A percentile compares a stretch with the other conserved stretches of the same genome.
phyloP scores from a whole-genome alignment of 2,329 filamentous ascomycete genomes.

The Plenodomus tracheiphilus region DNA sequence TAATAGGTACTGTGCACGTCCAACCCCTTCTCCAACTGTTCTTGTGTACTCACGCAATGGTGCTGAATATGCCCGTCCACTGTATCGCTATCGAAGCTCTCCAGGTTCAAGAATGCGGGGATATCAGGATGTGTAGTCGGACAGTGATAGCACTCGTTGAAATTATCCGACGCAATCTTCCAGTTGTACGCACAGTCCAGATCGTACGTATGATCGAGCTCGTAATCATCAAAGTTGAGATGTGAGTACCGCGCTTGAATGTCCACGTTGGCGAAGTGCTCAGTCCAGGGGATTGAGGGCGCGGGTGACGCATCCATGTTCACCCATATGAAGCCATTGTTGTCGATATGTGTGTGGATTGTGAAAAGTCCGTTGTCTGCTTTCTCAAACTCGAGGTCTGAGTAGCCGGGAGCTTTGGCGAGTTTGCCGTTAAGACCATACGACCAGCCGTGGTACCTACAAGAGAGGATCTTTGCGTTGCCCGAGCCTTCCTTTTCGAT shows the following conservation, averaged over 20 bases:
- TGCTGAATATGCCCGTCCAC: slow-evolving; percentile 33
- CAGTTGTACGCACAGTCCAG: slow-evolving; percentile 31
- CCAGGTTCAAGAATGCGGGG: slow-evolving; percentile 58
- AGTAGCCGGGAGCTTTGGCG: slow-evolving; percentile 49
- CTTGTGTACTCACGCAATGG: slow-evolving; percentile 20
- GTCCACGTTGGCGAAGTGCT: slow-evolving; percentile 27
- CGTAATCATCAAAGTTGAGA: slow-evolving; percentile 25
- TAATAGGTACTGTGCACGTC: slow-evolving; percentile 32
- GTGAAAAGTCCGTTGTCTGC: slow-evolving; percentile 35
- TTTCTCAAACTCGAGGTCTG: slow-evolving; percentile 28
- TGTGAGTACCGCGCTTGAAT: slow-evolving; percentile 22
- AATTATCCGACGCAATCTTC: slow-evolving; percentile 56
- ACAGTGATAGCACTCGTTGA: slow-evolving; percentile 69
- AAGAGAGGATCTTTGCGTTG: slow-evolving; percentile 42
- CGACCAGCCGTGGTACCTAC: slow-evolving; percentile 52
- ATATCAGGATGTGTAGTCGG: slow-evolving; percentile 62
- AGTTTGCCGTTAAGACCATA: slow-evolving; percentile 48
- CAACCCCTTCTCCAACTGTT: slow-evolving; percentile 20
- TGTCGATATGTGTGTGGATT: slow-evolving; percentile 32
- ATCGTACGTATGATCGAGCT: slow-evolving; percentile 28
- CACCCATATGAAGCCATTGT: slow-evolving; percentile 37
- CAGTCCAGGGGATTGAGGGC: slow-evolving; percentile 19
- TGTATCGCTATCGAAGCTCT: slow-evolving; percentile 49
- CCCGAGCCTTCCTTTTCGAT: slow-evolving; percentile 35
- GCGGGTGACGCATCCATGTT: slow-evolving; percentile 31